Evolutionary conservation across 2,329 filamentous ascomycete species (phyloP).

Genomic region (Aspergillus sp.): DNA sequence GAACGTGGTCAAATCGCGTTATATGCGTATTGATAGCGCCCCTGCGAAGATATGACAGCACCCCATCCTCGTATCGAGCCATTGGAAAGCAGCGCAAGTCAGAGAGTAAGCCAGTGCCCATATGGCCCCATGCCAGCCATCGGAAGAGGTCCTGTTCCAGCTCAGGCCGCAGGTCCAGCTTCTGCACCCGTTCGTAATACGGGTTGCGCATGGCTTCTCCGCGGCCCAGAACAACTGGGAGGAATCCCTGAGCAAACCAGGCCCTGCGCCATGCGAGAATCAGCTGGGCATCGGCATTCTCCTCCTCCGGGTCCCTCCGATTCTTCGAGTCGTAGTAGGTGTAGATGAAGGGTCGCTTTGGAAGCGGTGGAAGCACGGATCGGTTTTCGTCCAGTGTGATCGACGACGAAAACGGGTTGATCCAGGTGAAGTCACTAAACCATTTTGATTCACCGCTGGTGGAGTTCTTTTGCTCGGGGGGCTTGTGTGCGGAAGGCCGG

Average conservation of each 20-base stretch:
- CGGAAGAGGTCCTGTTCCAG: constrained; percentile 64
- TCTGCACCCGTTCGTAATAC: constrained; percentile 61
- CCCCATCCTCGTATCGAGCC: constrained; percentile 61
- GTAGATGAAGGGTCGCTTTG: constrained; percentile 64
- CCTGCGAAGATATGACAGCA: constrained; percentile 63
- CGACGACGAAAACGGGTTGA: constrained; percentile 76
- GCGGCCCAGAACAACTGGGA: constrained; percentile 67
- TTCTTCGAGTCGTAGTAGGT: constrained; percentile 74
- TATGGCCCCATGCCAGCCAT: constrained; percentile 88
- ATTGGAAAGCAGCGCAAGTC: constrained; percentile 79
- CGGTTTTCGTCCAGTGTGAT: constrained; percentile 72
- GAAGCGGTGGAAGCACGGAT: constrained; percentile 69
- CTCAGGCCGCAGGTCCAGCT: constrained; percentile 45
- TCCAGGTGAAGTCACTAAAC: constrained; percentile 85
- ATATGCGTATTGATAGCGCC: constrained; percentile 67
- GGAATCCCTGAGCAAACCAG: constrained; percentile 93
- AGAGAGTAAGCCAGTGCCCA: constrained; percentile 73
- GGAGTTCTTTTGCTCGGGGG: constrained; percentile 66
- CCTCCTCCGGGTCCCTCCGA: constrained; percentile 53
- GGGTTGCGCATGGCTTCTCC: constrained; percentile 78
- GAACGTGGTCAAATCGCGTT: constrained; percentile 58
- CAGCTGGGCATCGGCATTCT: constrained; percentile 66
- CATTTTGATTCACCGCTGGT: constrained; percentile 70
- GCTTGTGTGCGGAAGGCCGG: constrained; percentile 58
- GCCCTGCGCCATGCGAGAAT: constrained; percentile 82